Evolutionary conservation across 2,329 filamentous ascomycete species (phyloP).

Genomic region (Penicillium sp.): DNA sequence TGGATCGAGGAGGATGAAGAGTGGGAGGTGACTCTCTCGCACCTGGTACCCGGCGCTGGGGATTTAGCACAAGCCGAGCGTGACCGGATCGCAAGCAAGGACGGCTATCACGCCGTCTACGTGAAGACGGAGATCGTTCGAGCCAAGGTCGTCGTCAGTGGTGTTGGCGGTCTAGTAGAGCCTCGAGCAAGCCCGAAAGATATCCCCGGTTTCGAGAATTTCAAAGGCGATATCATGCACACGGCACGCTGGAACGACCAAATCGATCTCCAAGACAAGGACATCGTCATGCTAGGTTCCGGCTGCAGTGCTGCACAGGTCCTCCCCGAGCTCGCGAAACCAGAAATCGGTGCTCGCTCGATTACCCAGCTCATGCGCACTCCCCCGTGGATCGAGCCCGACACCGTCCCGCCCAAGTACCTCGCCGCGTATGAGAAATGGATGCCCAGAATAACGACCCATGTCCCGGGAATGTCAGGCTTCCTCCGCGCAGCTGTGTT

Average conservation of each 20-base stretch:
- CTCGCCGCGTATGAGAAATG: slow-evolving; percentile 51
- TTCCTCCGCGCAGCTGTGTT: slow-evolving; percentile 51
- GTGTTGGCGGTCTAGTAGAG: slow-evolving; percentile 59
- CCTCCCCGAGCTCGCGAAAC: slow-evolving; percentile 53
- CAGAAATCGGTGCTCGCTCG: slow-evolving; percentile 53
- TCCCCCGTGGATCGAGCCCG: slow-evolving; percentile 58
- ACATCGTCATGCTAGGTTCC: slow-evolving; percentile 60
- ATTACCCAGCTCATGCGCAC: slow-evolving; percentile 63
- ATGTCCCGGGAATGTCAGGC: slow-evolving; percentile 55
- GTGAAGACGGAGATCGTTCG: slow-evolving; percentile 54
- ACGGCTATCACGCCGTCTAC: slow-evolving; percentile 52
- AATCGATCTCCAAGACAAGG: slow-evolving; percentile 56
- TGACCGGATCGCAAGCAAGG: slow-evolving; percentile 43
- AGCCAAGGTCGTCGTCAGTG: slow-evolving; percentile 57
- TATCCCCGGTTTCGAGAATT: slow-evolving; percentile 55
- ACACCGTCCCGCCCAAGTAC: slow-evolving; percentile 37
- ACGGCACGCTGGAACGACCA: slow-evolving; percentile 59
- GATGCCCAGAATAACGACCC: slow-evolving; percentile 47
- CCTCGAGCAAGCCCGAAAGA: slow-evolving; percentile 54
- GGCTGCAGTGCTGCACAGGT: slow-evolving; percentile 62
- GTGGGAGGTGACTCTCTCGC: slow-evolving; percentile 57
- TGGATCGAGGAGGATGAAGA: slow-evolving; percentile 57
- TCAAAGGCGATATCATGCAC: slow-evolving; percentile 59
- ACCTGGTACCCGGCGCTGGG: slow-evolving; percentile 56
- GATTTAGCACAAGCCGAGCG: slow-evolving; percentile 55